These are phyloP conservation scores for Phytophthora tentaculata DNA, from an alignment of 352 stramenopile genomes.

Conservation along the genomic window DNA sequence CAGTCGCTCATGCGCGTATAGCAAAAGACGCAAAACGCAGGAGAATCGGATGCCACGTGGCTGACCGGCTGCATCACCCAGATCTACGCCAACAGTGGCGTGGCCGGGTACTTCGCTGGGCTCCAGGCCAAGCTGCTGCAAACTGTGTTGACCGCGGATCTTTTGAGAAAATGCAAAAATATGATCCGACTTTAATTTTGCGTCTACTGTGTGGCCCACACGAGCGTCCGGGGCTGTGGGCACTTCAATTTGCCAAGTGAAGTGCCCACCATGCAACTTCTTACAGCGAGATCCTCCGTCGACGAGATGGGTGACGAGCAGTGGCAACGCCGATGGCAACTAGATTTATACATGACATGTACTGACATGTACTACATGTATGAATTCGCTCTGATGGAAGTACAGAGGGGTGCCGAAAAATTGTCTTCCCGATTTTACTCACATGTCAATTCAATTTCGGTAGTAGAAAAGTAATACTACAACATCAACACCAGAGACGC, in stretches of 20 bases:
- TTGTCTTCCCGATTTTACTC: conserved; percentile 4
- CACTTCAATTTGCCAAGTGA: conserved; percentile 1
- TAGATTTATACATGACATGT: no score
- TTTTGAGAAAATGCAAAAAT: conserved; percentile 23
- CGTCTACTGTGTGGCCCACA: conserved; percentile 19
- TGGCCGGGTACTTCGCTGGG: conserved; percentile 88
- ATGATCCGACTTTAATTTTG: conserved; percentile 10
- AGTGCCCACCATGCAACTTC: no score
- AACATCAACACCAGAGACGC: no score
- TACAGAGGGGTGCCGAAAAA: not conserved
- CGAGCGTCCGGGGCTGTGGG: conserved; percentile 12
- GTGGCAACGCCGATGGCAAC: no score
- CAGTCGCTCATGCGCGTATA: conserved; percentile 91
- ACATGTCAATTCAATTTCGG: no score
- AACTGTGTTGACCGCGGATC: conserved; percentile 93
- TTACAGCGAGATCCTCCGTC: not conserved
- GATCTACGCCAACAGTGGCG: conserved; percentile 73
- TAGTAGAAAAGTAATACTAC: no score
- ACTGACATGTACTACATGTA: no score
- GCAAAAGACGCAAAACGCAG: conserved; percentile 35
- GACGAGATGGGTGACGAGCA: no score
- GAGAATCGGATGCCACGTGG: not conserved
- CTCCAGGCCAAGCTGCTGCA: conserved; percentile 95
- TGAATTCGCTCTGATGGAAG: no score
- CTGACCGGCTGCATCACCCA: conserved; percentile 56